Base-by-base conservation (phyloP, 495 filamentous ascomycete species). In the Neurospora africana region DNA sequence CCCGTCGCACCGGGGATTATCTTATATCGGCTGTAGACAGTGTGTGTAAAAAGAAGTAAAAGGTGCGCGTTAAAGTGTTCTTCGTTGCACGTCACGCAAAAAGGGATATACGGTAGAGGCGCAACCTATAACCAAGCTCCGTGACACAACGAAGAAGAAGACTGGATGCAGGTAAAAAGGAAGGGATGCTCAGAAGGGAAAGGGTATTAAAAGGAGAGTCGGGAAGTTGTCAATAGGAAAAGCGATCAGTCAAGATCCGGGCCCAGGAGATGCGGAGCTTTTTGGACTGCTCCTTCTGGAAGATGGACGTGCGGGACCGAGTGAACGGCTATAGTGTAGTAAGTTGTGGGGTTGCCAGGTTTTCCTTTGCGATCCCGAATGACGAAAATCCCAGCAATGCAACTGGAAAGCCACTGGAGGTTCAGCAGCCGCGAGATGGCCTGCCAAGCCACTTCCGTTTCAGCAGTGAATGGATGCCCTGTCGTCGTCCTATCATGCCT, bases 301-400 rank as follows among this genome's bases (percentile, higher is more conserved):
- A 73, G 74, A 74, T 33, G 5, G 36, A 36, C n/a, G n/a, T n/a
- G 35, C 41, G 40, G 40, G 40, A 44, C 41, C 41, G 41, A 44
- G 41, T 44, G 41, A 11, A n/a, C 17, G 40, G 17, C 40, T n/a
- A n/a, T n/a, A n/a, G n/a, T n/a, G n/a, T n/a, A n/a, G n/a, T n/a
- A 35, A 6, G 4, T 44, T 58, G 47, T 58, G 47, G 47, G 47
- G 47, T 58, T 53, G 44, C 44, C n/a, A 47, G 43, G 43, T 47
- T 36, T n/a, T 43, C 39, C 39, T 40, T 40, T 39, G 2, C 9
- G 38, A 41, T 41, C 39, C 70, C 68, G 47, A 73, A 74, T 74
- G 72, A 76, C 74, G 72, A 74, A 76, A 74, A 76, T 69, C 72
- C 68, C 47, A 71, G 43, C 72, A 69, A 71, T 61, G 72, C 75